Percentiles rank a stretch among this genome's conserved stretches.
Conservation (phyloP, 495 filamentous ascomycete species). For the Aspergillus incahuasiensis region DNA sequence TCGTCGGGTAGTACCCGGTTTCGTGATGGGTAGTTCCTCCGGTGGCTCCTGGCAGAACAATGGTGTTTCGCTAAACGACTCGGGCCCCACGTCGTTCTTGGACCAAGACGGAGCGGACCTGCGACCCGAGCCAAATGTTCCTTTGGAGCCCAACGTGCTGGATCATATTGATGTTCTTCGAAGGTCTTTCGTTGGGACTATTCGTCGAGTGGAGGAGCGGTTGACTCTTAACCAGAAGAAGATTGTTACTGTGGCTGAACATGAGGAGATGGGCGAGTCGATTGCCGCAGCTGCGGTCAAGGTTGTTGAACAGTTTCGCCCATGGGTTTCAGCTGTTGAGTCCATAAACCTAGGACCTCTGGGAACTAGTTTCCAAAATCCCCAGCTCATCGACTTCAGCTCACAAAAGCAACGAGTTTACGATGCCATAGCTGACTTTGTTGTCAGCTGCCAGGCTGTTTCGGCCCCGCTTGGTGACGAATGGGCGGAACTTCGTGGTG, state of each 20-base stretch:
- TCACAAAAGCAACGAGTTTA: constrained; percentile 88
- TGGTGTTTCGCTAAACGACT: constrained; percentile 62
- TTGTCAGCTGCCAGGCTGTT: constrained; percentile 80
- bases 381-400: constrained; percentile 81
- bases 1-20: constrained; percentile 84
- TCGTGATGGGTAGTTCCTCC: constrained; percentile 72
- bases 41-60: constrained; percentile 96
- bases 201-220: constrained; percentile 80
- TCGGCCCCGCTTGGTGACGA: constrained; percentile 89
- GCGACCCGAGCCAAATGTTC: constrained; percentile 64
- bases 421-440: constrained; percentile 84
- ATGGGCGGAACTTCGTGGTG: constrained; percentile 87
- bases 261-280: constrained; percentile 67
- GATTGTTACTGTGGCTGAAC: constrained; percentile 64
- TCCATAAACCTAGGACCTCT: constrained; percentile 78
- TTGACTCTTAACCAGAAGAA: constrained; percentile 72
- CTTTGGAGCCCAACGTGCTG: constrained; percentile 69
- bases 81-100: constrained; percentile 70
- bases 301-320: constrained; percentile 79
- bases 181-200: constrained; percentile 70
- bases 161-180: constrained; percentile 82
- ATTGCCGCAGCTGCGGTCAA: constrained; percentile 69
- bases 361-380: constrained; percentile 71
- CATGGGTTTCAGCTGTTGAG: constrained; percentile 82
- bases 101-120: constrained; percentile 72